Evolutionary conservation across 2,329 filamentous ascomycete genomes (phyloP), one percentile per base, ranked within the genome.

Genomic region (Calonectria pseudoreteaudii): DNA sequence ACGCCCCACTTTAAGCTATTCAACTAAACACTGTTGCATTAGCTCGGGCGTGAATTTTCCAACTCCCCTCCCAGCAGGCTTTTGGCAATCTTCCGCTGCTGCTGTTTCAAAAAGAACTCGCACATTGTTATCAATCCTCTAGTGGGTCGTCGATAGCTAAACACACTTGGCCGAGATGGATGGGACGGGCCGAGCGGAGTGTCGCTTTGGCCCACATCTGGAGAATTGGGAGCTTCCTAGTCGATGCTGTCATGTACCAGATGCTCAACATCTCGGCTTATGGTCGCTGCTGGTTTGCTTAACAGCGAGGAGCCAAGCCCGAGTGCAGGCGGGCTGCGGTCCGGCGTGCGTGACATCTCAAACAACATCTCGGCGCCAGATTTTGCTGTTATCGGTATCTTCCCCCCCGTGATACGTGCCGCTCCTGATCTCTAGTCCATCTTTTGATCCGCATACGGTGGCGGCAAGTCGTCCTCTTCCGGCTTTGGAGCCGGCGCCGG

Each of bases 381-480:
- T 31, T 44, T 65, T 49, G 60, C 38, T n/a, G 26, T 65, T 65
- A 18, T 23, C 41, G 41, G 30, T 18, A 47, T 65, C 26, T 34
- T 49, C 26, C 26, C 26, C 30, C 16, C 28, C 13, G 60, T 34
- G 26, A 65, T n/a, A 34, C 41, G 20, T 23, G 41, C 60, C 18
- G 16, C 13, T n/a, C 60, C 28, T 20, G 72, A 74, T 73, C 62
- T 66, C 76, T 80, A 80, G 69, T 80, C 75, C 60, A 47, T 74
- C 28, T 68, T 47, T 49, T 71, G 64, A 28, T 74, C 70, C 49
- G 44, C 52, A 47, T 79, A 78, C 71, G 75, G 73, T 23, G 77
- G 75, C 20, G 74, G 75, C 70, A 67, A 69, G 31, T 72, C 76
- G 36, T 69, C 30, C 20, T 72, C 65, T 11, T 18, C n/a, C 14